These are phyloP conservation scores for Mucor circinelloides DNA, from an alignment of 371 early-diverging fungal species.

Conservation along the genomic window DNA sequence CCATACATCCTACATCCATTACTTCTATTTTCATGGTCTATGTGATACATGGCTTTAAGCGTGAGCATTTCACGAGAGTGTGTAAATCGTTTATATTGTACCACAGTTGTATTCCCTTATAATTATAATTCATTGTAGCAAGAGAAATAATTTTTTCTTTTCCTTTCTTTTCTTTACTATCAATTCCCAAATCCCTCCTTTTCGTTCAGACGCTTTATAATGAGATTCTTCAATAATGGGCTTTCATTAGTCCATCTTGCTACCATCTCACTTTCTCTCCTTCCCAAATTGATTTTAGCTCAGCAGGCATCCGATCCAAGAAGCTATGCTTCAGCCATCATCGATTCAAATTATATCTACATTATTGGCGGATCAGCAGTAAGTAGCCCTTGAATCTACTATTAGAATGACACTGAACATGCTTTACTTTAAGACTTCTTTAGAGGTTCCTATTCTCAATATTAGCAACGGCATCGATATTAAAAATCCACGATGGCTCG, in stretches of 20 bases:
- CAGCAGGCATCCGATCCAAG: slow-evolving; percentile 11
- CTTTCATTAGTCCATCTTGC: slow-evolving; percentile 12
- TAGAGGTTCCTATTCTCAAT: slow-evolving; percentile 34
- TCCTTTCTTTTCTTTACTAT: neutral
- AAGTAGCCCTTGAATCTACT: neutral
- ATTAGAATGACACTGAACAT: neutral
- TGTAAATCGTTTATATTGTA: slow-evolving; percentile 5
- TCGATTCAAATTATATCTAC: slow-evolving; percentile 14
- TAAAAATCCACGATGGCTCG: slow-evolving; percentile 26
- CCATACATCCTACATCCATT: neutral
- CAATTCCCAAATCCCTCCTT: slow-evolving; percentile 10
- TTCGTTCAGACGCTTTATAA: slow-evolving; percentile 4
- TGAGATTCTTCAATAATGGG: slow-evolving; percentile 9
- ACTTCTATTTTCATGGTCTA: neutral
- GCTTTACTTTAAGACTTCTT: slow-evolving; percentile 13
- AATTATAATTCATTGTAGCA: neutral
- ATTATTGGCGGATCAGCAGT: slow-evolving; percentile 33
- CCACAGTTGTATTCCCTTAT: slow-evolving; percentile 12
- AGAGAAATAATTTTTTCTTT: neutral
- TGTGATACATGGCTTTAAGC: slow-evolving; percentile 5
- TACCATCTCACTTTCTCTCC: neutral
- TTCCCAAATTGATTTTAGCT: slow-evolving; percentile 4
- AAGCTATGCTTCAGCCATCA: slow-evolving; percentile 16
- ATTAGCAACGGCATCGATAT: slow-evolving; percentile 25
- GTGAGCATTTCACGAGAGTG: slow-evolving; percentile 31